Conservation (phyloP, 371 early-diverging fungal species). For the Mucor ambiguus region DNA sequence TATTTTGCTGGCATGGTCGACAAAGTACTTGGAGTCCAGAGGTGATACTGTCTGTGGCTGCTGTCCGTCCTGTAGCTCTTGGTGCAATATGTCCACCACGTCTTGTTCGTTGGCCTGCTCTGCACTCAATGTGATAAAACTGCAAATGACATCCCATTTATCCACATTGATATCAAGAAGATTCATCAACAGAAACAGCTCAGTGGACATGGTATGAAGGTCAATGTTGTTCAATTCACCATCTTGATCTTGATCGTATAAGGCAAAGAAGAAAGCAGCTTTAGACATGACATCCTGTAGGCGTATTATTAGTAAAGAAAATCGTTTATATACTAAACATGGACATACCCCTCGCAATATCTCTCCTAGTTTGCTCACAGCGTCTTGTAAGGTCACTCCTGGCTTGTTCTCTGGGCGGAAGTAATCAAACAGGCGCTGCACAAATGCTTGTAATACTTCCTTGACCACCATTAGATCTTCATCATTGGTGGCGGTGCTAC, state of each 20-base stretch:
- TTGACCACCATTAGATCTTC: neutral
- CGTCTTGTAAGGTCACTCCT: constrained; percentile 72
- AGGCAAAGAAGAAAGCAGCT: constrained; percentile 78
- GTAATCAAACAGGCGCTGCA: constrained; percentile 54
- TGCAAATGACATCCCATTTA: constrained; percentile 61
- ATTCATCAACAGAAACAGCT: constrained; percentile 71
- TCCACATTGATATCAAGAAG: constrained; percentile 49
- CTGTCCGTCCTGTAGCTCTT: neutral
- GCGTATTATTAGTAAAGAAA: neutral
- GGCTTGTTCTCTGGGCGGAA: constrained; percentile 56
- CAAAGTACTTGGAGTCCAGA: constrained; percentile 5
- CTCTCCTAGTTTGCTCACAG: constrained; percentile 75
- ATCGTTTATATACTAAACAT: neutral
- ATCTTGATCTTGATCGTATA: constrained; percentile 77
- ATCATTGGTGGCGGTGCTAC: neutral
- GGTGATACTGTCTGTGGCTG: neutral
- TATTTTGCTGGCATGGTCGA: neutral
- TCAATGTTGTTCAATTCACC: constrained; percentile 71
- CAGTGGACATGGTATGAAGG: constrained; percentile 80
- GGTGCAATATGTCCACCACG: neutral
- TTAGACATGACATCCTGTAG: constrained; percentile 72
- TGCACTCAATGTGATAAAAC: constrained; percentile 58
- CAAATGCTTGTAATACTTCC: constrained; percentile 30
- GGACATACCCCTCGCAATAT: constrained; percentile 67
- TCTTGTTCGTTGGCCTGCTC: constrained; percentile 50